phyloP scores from a whole-genome alignment of 805 yeast species.

The Millerozyma acaciae region DNA sequence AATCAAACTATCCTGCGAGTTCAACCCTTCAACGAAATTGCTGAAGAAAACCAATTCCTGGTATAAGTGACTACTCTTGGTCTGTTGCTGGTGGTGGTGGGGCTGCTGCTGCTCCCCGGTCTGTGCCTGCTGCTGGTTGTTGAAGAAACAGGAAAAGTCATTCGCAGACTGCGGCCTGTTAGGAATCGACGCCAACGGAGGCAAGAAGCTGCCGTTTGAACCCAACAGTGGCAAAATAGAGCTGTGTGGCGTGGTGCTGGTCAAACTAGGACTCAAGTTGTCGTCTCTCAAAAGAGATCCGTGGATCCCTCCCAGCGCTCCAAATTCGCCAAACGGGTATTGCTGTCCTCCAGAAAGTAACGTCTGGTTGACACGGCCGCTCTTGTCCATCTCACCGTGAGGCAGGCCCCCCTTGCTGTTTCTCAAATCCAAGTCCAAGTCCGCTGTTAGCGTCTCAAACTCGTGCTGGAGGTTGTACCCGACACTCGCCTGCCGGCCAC shows the following conservation, averaged over 20 bases:
- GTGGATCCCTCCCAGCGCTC: conserved; percentile 6
- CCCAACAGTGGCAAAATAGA: conserved; percentile 26
- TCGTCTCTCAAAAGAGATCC: conserved; percentile 17
- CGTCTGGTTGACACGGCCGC: conserved; percentile 3
- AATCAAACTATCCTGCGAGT: conserved; percentile 48
- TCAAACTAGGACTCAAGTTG: conserved; percentile 17
- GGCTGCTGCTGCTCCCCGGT: conserved; percentile 11
- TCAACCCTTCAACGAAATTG: conserved; percentile 48
- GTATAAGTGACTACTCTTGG: conserved; percentile 32
- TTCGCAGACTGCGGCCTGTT: conserved; percentile 42
- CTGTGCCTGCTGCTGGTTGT: conserved; percentile 11
- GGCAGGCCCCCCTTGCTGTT: too few species aligned
- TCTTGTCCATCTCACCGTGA: conserved; percentile 7
- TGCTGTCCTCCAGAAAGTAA: conserved; percentile 14
- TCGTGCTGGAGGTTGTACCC: conserved; percentile 46
- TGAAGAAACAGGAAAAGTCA: conserved; percentile 28
- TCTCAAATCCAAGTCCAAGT: conserved; percentile 42
- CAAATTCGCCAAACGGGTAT: conserved; percentile 9
- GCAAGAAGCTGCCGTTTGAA: conserved; percentile 18
- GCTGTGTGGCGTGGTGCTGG: conserved; percentile 9
- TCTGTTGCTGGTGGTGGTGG: conserved; percentile 14
- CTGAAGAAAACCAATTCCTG: conserved; percentile 49
- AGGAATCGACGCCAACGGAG: conserved; percentile 26
- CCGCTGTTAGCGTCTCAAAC: conserved; percentile 44
- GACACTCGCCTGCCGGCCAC: conserved; percentile 39